Conservation (phyloP, 1,139 yeast species). For the Eremothecium gossypii region DNA sequence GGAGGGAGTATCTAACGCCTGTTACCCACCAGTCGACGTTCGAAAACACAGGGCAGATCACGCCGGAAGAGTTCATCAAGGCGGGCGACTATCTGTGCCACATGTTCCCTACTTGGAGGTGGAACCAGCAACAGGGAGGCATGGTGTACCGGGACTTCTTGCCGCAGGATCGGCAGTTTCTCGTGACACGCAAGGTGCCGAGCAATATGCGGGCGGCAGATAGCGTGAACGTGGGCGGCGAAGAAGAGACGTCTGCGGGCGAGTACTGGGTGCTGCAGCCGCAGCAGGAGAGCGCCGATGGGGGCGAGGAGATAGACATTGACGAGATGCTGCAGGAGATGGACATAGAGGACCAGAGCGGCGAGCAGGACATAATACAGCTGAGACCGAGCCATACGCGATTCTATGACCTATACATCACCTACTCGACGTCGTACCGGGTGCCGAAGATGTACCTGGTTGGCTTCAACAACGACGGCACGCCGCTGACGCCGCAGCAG, state of each 20-base stretch:
- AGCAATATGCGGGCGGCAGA: slow-evolving; percentile 65
- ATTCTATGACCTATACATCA: slow-evolving; percentile 77
- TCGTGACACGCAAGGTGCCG: slow-evolving; percentile 86
- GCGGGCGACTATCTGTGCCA: slow-evolving; percentile 90
- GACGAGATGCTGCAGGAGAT: slow-evolving; percentile 34
- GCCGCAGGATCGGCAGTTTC: slow-evolving; percentile 77
- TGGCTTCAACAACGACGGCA: slow-evolving; percentile 77
- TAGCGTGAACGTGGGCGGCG: slow-evolving; percentile 38
- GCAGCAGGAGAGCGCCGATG: slow-evolving; percentile 52
- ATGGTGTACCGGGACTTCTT: slow-evolving; percentile 47
- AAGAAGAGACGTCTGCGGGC: slow-evolving; percentile 33
- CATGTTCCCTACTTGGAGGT: slow-evolving; percentile 95
- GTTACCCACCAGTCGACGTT: slow-evolving; percentile 77
- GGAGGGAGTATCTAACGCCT: slow-evolving; percentile 90
- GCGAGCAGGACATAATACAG: slow-evolving; percentile 35
- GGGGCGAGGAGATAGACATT: slow-evolving; percentile 29
- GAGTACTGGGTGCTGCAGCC: slow-evolving; percentile 31
- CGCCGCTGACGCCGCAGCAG: slow-evolving; percentile 75
- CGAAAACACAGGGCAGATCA: slow-evolving; percentile 75
- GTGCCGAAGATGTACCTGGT: slow-evolving; percentile 92
- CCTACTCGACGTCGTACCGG: slow-evolving; percentile 88
- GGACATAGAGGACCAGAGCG: slow-evolving; percentile 38
- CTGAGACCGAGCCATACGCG: slow-evolving; percentile 41
- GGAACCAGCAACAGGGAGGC: slow-evolving; percentile 62
- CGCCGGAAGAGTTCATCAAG: slow-evolving; percentile 84